Evolutionary conservation across 306 rosid genomes (phyloP).

Genomic region (Dalbergia oliveri): DNA sequence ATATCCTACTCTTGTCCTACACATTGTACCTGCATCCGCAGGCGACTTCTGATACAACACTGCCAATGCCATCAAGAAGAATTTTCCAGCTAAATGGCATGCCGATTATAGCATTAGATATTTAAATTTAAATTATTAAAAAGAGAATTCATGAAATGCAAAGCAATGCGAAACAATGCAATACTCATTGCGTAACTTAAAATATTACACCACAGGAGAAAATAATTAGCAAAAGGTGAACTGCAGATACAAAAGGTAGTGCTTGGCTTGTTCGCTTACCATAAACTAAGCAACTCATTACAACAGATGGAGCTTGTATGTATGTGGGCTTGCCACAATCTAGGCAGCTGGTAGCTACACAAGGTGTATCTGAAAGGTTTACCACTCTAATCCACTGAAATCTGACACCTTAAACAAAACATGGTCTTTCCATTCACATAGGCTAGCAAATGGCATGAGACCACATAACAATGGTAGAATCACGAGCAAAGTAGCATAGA

Average conservation of each 20-base stretch:
- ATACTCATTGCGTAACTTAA: slow-evolving; percentile 10
- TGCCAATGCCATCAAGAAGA: neutral
- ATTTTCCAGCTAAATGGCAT: neutral
- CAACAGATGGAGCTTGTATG: slow-evolving; percentile 28
- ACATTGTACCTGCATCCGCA: too few relatives aligned
- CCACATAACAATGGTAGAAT: slow-evolving; percentile 82
- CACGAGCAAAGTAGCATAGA: slow-evolving; percentile 55
- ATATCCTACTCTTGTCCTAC: too few relatives aligned
- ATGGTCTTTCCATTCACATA: slow-evolving; percentile 79
- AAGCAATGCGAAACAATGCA: neutral
- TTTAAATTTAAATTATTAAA: neutral
- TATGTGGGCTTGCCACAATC: slow-evolving; percentile 20
- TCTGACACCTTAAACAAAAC: slow-evolving; percentile 42
- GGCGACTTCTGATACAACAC: neutral
- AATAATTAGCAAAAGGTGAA: slow-evolving; percentile 41
- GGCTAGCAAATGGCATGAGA: slow-evolving; percentile 82
- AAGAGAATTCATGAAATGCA: neutral
- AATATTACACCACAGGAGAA: slow-evolving; percentile 7
- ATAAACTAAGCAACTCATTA: slow-evolving; percentile 18
- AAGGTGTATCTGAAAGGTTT: too few relatives aligned
- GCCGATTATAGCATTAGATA: neutral
- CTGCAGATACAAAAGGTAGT: slow-evolving; percentile 31
- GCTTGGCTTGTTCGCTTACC: slow-evolving; percentile 31
- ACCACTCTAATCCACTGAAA: slow-evolving; percentile 31
- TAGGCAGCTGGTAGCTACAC: neutral